phyloP scores from a whole-genome alignment of 1,139 yeast species.

The Lodderomyces parapsilosis region DNA sequence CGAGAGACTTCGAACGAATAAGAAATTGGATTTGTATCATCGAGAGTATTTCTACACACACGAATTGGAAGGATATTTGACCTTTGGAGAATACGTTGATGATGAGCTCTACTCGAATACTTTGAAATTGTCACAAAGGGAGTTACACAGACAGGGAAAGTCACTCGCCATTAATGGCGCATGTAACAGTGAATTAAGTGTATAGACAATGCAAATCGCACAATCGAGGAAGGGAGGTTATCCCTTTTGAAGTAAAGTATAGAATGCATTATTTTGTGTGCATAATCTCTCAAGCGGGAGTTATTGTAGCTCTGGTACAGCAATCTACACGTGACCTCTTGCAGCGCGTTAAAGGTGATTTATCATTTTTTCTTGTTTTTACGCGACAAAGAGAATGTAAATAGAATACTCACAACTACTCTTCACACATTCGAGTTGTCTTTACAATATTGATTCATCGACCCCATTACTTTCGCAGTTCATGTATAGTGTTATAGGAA shows the following conservation, averaged over 20 bases:
- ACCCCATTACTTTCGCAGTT: neutral
- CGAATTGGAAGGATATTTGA: conserved; percentile 22
- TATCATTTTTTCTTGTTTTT: neutral
- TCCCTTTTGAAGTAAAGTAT: too few relatives aligned
- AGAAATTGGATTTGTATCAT: conserved; percentile 19
- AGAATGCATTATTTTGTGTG: too few relatives aligned
- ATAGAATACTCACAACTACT: too few relatives aligned
- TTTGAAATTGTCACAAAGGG: conserved; percentile 8
- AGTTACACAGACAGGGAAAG: conserved; percentile 11
- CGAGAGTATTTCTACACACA: conserved; percentile 23
- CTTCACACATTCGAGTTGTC: too few relatives aligned
- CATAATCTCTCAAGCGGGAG: too few relatives aligned
- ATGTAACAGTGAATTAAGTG: too few relatives aligned
- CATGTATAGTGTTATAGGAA: neutral
- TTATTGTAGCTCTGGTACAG: too few relatives aligned
- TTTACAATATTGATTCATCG: neutral
- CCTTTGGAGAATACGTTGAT: conserved; percentile 13
- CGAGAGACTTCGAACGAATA: conserved; percentile 26
- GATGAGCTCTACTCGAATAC: conserved; percentile 10
- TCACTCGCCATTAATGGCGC: conserved; percentile 2
- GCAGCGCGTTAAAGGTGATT: neutral
- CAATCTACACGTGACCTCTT: neutral
- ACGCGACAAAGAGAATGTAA: neutral
- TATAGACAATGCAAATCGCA: too few relatives aligned
- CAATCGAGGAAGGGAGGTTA: too few relatives aligned